Base-by-base conservation (phyloP, 352 stramenopile genomes). In the Globisporangium emineosum region DNA sequence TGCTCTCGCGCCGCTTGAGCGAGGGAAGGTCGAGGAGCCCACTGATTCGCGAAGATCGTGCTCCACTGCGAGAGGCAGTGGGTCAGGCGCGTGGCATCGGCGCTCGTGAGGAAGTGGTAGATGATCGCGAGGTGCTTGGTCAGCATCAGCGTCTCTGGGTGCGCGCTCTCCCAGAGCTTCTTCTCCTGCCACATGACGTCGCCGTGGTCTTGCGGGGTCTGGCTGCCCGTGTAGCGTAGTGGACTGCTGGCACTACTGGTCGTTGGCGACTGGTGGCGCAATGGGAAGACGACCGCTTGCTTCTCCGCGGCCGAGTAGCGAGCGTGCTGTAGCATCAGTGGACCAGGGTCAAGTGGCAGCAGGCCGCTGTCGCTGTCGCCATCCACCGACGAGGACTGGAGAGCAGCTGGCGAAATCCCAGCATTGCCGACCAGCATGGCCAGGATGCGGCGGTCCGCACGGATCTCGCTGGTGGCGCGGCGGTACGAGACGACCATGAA, bases 401-500 rank as follows among this genome's bases (percentile, higher is more conserved):
- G 25, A 0, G 15, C 37, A 32, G 57, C 42, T 9, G 21, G 15
- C 4, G 54, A 47, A 17, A 47, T 47, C 40, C 61, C 42, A 13
- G 60, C 55, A 35, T 60, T 71, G n/a, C 66, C 60, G 7, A 60
- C 62, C 2, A 76, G 58, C 54, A 72, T 53, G 50, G 61, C 67
- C n/a, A 72, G 43, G 23, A 77, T 66, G n/a, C 67, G 70, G 7
- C 69, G 75, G n/a, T 84, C 77, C 0, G 66, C 66, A 7, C 66
- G 69, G 27, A 82, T 66, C 50, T 86, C 78, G 45, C 42, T 77
- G 6, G 78, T 71, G 21, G 81, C 78, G 12, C 81, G 78, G 1
- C 81, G 78, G 62, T 88, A 90, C 2, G 81, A 90, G 25, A 90
- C 73, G 54, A 90, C 77, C 68, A 84, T 85, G 47, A 90, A 90